Base-by-base conservation (phyloP, 257 asterid species). In the Solanum lignicaule region DNA sequence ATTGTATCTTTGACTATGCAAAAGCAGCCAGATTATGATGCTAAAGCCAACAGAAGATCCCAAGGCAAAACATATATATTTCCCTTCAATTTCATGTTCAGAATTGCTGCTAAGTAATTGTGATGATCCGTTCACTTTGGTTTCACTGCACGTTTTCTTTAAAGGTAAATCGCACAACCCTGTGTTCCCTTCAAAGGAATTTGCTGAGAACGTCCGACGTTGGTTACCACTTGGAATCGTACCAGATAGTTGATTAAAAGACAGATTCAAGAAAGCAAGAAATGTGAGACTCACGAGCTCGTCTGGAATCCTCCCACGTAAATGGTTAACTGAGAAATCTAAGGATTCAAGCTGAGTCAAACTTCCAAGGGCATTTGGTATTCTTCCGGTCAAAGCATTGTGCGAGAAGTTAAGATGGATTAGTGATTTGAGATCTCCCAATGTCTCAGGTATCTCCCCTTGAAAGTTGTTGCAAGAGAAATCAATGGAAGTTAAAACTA, bases 201-300 rank as follows among this genome's bases (percentile, higher is more conserved):
- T 36, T 1, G 52, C 8, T 2, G 74, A 7, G 87, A 92, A 92
- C 15, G 93, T 90, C 25, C 82, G 88, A 16, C 92, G 20, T 58
- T 93, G 95, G 46, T n/a, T 0, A 21, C 92, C 92, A 0, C 0
- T 12, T 4, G 94, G 93, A 88, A 93, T 89, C 68, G 0, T 81
- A 58, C 97, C 97, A 0, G 4, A 23, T 65, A 94, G 87, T 12
- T 62, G 90, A 79, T 93, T 93, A 91, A 88, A 71, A 2, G 97
- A 91, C 4, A 92, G 38, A 21, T 91, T 90, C 91, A 94, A 83
- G 89, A 87, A 2, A 0, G 94, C 79, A 1, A 94, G 95, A 87
- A 92, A 94, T 43, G 79, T 93, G 39, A 94, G 92, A 33, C n/a
- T 79, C 9, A 87, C 29, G 11, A 94, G 90, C 58, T 83, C 93